Evolutionary conservation across 2,329 filamentous ascomycete genomes (phyloP), one percentile per base, ranked within the genome.

Genomic region (Chaetomium globosum): DNA sequence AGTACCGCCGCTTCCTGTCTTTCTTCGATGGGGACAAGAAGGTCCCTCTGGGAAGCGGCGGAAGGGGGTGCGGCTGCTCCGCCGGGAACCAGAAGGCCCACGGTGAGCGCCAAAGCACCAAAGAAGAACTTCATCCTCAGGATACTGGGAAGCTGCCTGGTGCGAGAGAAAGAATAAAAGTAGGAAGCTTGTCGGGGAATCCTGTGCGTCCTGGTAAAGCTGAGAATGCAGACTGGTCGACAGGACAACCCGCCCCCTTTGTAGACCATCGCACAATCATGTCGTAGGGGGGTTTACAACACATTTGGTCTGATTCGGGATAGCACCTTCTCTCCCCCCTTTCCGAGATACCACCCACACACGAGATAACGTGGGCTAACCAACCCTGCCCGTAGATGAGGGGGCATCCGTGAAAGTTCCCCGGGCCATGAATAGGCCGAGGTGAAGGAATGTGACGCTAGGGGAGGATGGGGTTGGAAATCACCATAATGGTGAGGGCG

Each of bases 41-140:
- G 36, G 55, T 67, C 64, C 5, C 66, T 49, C 31, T 63, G 62
- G 1, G 53, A 46, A 3, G 61, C 61, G 0, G 64, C 63, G 51
- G 56, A 39, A n/a, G 70, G 63, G 30, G 69, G 69, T 5, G 66
- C 68, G 23, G 62, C 68, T 4, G 58, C 23, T 26, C 67, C 60
- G 39, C 56, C 58, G 19, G 70, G 67, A 33, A 63, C 65, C 43
- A 70, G 33, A 19, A 70, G 54, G 65, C 69, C 69, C 64, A 63
- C 36, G 36, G 68, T 21, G 28, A 72, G 59, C 53, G 69, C 69
- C 31, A 62, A 58, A 28, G 59, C 61, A 54, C 69, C 56, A 33
- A 67, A 13, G 61, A 69, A 46, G 33, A 63, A 64, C 58, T 62
- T 71, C 70, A 72, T 72, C 59, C 33, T 69, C 63, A 28, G 28